Percentiles rank a stretch among this genome's conserved stretches.
Conservation (phyloP, 345 rosid species). For the Eucalyptus cloeziana region DNA sequence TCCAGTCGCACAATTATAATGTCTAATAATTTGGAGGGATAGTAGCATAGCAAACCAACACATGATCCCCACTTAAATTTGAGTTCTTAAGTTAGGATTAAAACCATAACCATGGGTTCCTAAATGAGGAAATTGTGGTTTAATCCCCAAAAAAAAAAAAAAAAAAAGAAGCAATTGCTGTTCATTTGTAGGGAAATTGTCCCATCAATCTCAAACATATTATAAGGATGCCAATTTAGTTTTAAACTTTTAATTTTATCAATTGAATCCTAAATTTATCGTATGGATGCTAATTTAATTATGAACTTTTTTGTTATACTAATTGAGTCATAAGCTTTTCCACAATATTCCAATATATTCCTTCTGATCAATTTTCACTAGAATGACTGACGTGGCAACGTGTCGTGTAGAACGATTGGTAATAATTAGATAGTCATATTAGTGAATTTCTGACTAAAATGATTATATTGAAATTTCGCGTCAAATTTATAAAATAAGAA, state of each 20-base stretch:
- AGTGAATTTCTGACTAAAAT: accelerated
- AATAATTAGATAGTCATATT: background rate
- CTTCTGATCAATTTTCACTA: accelerated
- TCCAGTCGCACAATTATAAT: background rate
- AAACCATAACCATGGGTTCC: background rate
- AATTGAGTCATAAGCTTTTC: background rate
- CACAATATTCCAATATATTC: background rate
- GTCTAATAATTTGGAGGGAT: background rate
- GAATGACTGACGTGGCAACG: background rate
- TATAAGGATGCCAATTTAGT: no score
- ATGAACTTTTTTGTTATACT: accelerated
- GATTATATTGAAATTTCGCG: accelerated
- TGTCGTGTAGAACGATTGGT: accelerated
- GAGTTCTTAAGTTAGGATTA: background rate
- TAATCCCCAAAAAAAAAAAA: background rate
- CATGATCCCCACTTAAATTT: background rate
- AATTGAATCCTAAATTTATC: background rate
- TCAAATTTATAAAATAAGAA: background rate
- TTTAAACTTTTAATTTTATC: background rate
- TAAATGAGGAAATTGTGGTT: background rate
- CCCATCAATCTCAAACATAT: no score
- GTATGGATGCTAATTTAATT: accelerated
- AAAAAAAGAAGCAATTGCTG: background rate
- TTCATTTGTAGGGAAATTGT: background rate
- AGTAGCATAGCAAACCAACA: background rate